Base-by-base conservation (phyloP, 129 eudicot species). In the Pittosporum tobira region DNA sequence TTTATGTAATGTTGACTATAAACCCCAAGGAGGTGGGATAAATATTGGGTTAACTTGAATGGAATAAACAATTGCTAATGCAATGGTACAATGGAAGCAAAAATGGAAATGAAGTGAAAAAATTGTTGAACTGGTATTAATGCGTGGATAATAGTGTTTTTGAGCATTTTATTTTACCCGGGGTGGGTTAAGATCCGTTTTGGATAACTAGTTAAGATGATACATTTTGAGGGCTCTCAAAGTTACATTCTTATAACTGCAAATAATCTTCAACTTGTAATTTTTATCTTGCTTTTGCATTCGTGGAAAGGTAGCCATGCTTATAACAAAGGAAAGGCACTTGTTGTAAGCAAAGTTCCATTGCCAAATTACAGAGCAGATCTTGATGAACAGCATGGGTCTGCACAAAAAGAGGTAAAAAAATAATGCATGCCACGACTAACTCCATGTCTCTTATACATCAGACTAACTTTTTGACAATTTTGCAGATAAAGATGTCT, bases 311-410 rank as follows among this genome's bases (percentile, higher is more conserved):
- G 55, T 79, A 88, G 97, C 60, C 97, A 89, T 82, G 95, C 93
- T 37, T 89, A 89, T 70, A 82, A 82, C 73, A 89, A 82, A 75
- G 97, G 97, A 43, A 85, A 82, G 80, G 82, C 86, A 58, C 88
- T 89, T 52, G 95, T 85, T 42, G 95, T 80, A 74, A 89, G 97
- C 80, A 89, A 89, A 76, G 84, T 79, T 69, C 95, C 93, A 36
- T 73, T 89, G 74, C 95, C 97, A 38, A 67, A 79, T 61, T 89
- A 89, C 61, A 85, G 97, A 16, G 95, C 97, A 13, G 97, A 89
- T 80, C 95, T 89, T 56, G 97, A 89, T 71, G 97, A 89, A 46
- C 84, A 66, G 42, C 97, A 89, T 68, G 97, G 97, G 25, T 85
- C 93, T 51, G 64, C 95, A 20, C 84, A 82, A 71, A 89, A 79